Base-by-base conservation (phyloP, 23 red algal species). In the Pyropia yezoensis region DNA sequence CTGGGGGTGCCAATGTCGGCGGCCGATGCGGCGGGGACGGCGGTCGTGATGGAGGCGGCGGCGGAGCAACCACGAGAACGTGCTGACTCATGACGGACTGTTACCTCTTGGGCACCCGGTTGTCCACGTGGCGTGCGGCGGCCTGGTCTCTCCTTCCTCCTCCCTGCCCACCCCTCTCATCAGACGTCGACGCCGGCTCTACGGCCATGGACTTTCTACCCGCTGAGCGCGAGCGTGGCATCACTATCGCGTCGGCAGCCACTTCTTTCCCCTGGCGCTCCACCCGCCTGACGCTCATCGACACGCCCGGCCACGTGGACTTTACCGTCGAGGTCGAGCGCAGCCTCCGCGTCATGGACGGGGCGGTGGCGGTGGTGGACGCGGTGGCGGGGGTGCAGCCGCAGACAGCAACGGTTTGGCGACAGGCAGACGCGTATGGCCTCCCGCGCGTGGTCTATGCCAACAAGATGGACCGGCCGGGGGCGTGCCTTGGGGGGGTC, bases 311-410 rank as follows among this genome's bases (percentile, higher is more conserved):
- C 13, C 94, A 98, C 70, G 79, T 98, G 22, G 94, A 98, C 50
- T 98, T 98, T 54, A 98, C 85, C 19, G 84, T 82, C 33, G 94
- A 98, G 62, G 94, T 98, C 50, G 85, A 98, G 71, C 69, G 85
- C 18, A 63, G 80, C 52, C 79, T 98, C 50, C 59, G 77, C 50
- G 94, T 88, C 29, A 91, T 98, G 81, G 94, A 98, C 49, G 74
- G 83, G 14, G 85, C 66, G 3, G 63, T 98, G 50, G 75, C 85
- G 18, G 20, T 98, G n/a, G 25, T 98, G 21, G 94, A 98, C 54
- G 94, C 83, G 11, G 85, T 91, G 6, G 85, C 85, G 3, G 94
- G 85, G 61, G 85, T 98, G 26, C 94, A 98, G 50, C 74, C 94
- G 55, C 94, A 98, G 50, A 98, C 85, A 0, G 85, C 78, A 51